Evolutionary conservation across 2,329 filamentous ascomycete species (phyloP), one percentile per base, ranked within the genome.

Genomic region (Pezicula neosporulosa): DNA sequence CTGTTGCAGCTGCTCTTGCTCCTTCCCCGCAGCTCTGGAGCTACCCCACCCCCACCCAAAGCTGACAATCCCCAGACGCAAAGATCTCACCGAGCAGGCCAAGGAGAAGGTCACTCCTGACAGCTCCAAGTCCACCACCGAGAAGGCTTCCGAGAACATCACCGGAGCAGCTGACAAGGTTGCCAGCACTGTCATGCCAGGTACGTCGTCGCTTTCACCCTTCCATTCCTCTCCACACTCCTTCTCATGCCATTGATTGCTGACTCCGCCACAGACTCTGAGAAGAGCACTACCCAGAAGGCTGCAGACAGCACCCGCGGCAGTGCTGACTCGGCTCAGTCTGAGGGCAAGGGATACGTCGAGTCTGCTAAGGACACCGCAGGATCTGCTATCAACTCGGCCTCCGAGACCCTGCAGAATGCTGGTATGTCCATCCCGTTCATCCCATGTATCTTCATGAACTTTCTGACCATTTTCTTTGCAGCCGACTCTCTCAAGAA

Each of bases 31-130:
- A 24, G 18, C 18, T 43, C 24, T 50, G 62, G 69, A 10, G 10
- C 13, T 38, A 38, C 44, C 13, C 5, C n/a, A 19, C 9, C 16
- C n/a, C 7, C 2, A 44, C 13, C 42, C 19, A 4, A 30, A 44
- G 42, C 55, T 55, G 46, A 59, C 45, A 42, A 18, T 18, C 10
- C 12, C 3, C 15, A 58, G 73, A 59, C 77, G 77, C 69, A 78
- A 80, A 69, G 67, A 65, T 60, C 65, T 76, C 64, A 67, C 69
- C 58, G 73, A 77, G 63, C 77, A 80, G 67, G 68, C 67, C 56
- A 54, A 64, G 48, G 75, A 79, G 68, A 75, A 74, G 67, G 51
- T 77, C 55, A 80, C 74, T 58, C 78, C 78, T 49, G 74, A 81
- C 68, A 75, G 71, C 60, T 71, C 78, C 66, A 81, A 81, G 72